phyloP scores from a whole-genome alignment of 306 rosid genomes.

The Casuarina cunninghamiana region DNA sequence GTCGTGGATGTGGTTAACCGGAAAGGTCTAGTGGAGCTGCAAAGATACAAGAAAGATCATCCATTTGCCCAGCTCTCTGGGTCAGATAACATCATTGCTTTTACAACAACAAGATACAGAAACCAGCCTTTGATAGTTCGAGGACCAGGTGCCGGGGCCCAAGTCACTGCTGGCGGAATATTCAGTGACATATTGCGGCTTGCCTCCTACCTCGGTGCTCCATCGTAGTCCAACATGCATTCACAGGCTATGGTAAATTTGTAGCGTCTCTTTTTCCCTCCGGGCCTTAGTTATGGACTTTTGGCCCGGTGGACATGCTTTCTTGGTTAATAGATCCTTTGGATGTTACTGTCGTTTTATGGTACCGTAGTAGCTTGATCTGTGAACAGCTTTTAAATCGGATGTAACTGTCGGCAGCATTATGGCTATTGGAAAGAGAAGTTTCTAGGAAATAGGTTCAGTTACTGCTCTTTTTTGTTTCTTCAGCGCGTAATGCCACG shows the following conservation, averaged over 20 bases:
- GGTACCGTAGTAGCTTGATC: neutral
- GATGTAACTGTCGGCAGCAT: neutral
- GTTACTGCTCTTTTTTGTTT: neutral
- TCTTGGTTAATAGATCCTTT: neutral
- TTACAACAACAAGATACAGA: slow-evolving; percentile 79
- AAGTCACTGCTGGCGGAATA: slow-evolving; percentile 98
- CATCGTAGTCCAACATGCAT: slow-evolving; percentile 48
- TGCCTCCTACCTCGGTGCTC: slow-evolving; percentile 98
- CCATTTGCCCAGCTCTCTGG: slow-evolving; percentile 97
- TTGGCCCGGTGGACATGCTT: neutral
- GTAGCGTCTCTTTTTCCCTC: neutral
- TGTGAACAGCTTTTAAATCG: neutral
- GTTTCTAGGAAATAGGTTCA: neutral
- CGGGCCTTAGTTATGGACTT: neutral
- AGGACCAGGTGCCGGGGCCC: slow-evolving; percentile 98
- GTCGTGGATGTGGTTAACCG: slow-evolving; percentile 77
- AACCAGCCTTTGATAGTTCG: slow-evolving; percentile 87
- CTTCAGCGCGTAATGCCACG: neutral
- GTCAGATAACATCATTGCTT: slow-evolving; percentile 91
- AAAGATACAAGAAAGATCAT: slow-evolving; percentile 80
- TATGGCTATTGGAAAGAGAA: neutral
- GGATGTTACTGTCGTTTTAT: neutral
- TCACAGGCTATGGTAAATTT: neutral
- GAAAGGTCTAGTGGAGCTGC: slow-evolving; percentile 74
- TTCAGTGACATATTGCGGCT: slow-evolving; percentile 91